Percentiles rank a stretch among this genome's conserved stretches.
Conservation (phyloP, 2,329 filamentous ascomycete genomes). For the Fusarium chlamydosporum region DNA sequence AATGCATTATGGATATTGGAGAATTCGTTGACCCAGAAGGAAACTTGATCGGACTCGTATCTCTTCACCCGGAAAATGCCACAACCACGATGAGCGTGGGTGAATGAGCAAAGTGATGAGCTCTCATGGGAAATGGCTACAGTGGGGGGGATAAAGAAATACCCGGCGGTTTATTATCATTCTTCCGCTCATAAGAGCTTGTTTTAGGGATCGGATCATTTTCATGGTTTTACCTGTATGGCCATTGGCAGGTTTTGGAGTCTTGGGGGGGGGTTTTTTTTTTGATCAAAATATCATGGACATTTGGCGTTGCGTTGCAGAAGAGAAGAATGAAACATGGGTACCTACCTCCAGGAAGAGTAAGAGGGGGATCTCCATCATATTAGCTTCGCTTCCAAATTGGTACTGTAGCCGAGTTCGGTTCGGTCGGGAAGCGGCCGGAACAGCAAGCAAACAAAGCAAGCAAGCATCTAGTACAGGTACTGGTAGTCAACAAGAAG, state of each 20-base stretch:
- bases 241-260: slow-evolving; percentile 8
- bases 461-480: background rate
- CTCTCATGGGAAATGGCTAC: slow-evolving; percentile 5
- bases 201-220: slow-evolving; percentile 7
- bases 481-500: background rate
- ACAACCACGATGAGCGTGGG: slow-evolving; percentile 24
- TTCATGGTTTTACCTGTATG: background rate
- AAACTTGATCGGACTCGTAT: slow-evolving; percentile 47
- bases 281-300: slow-evolving; percentile 25
- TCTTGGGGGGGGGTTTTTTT: slow-evolving; percentile 13
- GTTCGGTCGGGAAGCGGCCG: slow-evolving; percentile 39
- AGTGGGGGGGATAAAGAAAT: slow-evolving; percentile 45
- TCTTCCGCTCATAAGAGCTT: slow-evolving; percentile 32
- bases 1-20: slow-evolving; percentile 48
- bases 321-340: background rate
- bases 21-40: slow-evolving; percentile 50
- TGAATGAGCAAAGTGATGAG: slow-evolving; percentile 11
- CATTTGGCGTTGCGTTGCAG: slow-evolving; percentile 18
- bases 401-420: slow-evolving; percentile 36
- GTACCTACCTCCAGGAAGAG: background rate
- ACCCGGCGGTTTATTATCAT: slow-evolving; percentile 35
- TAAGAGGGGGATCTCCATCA: slow-evolving; percentile 7
- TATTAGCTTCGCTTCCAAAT: slow-evolving; percentile 3
- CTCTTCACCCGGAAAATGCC: slow-evolving; percentile 45
- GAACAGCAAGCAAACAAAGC: slow-evolving; percentile 16